Base-by-base conservation (phyloP, 371 early-diverging fungal species). In the Apophysomyces sp. region DNA sequence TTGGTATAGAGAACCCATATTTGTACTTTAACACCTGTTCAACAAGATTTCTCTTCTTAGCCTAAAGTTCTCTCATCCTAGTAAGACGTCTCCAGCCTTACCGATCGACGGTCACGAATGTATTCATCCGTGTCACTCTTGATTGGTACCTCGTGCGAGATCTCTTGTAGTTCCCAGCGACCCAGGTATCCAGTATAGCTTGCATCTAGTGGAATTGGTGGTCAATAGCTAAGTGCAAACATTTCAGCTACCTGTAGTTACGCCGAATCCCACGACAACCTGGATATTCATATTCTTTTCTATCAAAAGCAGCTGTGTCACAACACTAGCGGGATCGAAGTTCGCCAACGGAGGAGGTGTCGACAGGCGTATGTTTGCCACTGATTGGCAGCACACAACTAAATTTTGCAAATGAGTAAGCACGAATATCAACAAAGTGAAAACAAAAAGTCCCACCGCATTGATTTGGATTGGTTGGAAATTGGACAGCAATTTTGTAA, bases 401-500 rank as follows among this genome's bases (percentile, higher is more conserved):
- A 15, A 12, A 21, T 32, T 27, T 12, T 37, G 4, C 16, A 39
- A 3, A 26, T 44, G 49, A 44, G 21, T 6, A 44, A 18, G 24
- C 0, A 21, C n/a, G 18, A 1, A 9, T 18, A 26, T 18, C 8
- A 44, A 44, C 3, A 44, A 0, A 21, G 24, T 41, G n/a, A 13
- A n/a, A 28, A 21, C 21, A 16, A 24, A 3, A 34, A 12, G 26
- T 9, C 40, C 32, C 61, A 58, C 65, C 55, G 13, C 65, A 62
- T 56, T 75, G 57, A 15, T 29, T 34, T 2, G 62, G 13, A 58
- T 62, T 64, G 21, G 37, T 24, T 31, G 77, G 74, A 52, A 81
- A 81, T 1, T 66, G 69, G n/a, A 81, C 56, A 34, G 58, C 24
- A 13, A 81, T 63, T 8, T 65, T 65, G 39, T 73, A 71, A 9